Percentiles rank a stretch among this genome's conserved stretches.
Evolutionary conservation across 2,329 filamentous ascomycete species (phyloP).

Genomic region (Hymenoscyphus albidus): DNA sequence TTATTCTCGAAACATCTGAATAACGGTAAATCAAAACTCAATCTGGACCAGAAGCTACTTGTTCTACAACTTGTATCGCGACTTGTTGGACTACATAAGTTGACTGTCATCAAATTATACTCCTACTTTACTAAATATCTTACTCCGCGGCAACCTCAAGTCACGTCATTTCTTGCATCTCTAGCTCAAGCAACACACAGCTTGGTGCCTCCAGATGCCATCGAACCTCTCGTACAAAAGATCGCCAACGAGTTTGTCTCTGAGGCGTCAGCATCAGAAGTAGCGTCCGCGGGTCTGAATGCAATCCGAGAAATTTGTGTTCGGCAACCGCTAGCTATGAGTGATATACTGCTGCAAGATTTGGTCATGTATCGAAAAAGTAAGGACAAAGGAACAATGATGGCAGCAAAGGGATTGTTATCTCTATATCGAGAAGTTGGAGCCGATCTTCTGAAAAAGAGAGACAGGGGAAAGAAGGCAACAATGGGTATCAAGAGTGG

Average conservation of each 20-base stretch:
- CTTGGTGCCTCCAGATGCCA: constrained; percentile 84
- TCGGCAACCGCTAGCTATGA: constrained; percentile 93
- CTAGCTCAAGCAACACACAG: constrained; percentile 89
- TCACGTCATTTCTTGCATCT: constrained; percentile 89
- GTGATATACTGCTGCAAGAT: constrained; percentile 91
- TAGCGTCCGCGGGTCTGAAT: constrained; percentile 87
- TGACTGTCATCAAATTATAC: constrained; percentile 86
- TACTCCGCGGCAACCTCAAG: constrained; percentile 80
- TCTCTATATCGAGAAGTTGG: constrained; percentile 89
- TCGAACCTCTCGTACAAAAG: constrained; percentile 88
- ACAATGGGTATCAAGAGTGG: constrained; percentile 76
- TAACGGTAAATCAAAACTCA: constrained; percentile 77
- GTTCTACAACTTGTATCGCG: constrained; percentile 87
- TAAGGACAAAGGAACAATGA: constrained; percentile 98
- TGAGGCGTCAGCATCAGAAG: constrained; percentile 85
- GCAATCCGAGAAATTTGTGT: constrained; percentile 92
- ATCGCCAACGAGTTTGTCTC: constrained; percentile 99
- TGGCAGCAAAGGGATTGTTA: constrained; percentile 90
- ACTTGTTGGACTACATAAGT: constrained; percentile 86
- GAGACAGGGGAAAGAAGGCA: constrained; percentile 87
- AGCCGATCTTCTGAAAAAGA: constrained; percentile 82
- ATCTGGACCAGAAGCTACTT: constrained; percentile 84
- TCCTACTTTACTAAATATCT: constrained; percentile 95
- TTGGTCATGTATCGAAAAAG: constrained; percentile 93
- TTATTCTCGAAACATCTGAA: constrained; percentile 91